These are phyloP conservation scores for Euphrasia confusa DNA, from an alignment of 257 asterid genomes.

Conservation along the genomic window DNA sequence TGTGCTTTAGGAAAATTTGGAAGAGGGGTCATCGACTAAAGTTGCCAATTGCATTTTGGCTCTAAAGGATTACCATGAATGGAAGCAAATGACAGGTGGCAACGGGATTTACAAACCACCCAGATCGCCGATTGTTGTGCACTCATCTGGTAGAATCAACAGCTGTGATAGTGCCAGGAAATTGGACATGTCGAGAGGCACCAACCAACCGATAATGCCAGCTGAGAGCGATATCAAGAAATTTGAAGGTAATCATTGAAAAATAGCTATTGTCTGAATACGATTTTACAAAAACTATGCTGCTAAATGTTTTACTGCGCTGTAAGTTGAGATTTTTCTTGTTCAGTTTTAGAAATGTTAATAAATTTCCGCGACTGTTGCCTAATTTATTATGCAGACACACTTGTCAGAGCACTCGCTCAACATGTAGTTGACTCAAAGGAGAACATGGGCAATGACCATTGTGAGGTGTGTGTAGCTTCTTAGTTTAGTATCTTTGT, in stretches of 20 bases:
- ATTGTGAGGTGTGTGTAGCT: background rate
- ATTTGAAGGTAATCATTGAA: slow-evolving; percentile 48
- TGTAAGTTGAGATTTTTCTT: too few species aligned
- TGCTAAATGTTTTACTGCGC: too few species aligned
- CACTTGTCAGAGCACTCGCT: background rate
- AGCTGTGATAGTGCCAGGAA: slow-evolving; percentile 43
- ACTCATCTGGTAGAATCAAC: slow-evolving; percentile 50
- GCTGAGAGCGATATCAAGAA: slow-evolving; percentile 39
- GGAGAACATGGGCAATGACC: too few species aligned
- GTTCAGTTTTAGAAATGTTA: too few species aligned
- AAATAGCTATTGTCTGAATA: too few species aligned
- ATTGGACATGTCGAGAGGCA: slow-evolving; percentile 48
- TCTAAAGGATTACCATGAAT: slow-evolving; percentile 79
- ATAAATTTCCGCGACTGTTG: too few species aligned
- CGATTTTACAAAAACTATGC: too few species aligned
- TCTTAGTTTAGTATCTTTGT: background rate
- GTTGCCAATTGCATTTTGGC: slow-evolving; percentile 89
- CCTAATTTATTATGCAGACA: background rate
- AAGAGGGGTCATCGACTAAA: slow-evolving; percentile 67
- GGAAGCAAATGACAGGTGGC: slow-evolving; percentile 93
- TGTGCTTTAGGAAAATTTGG: slow-evolving; percentile 53
- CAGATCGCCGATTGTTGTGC: slow-evolving; percentile 54
- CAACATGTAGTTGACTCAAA: background rate
- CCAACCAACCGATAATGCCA: slow-evolving; percentile 28
- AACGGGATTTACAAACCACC: slow-evolving; percentile 65